phyloP scores from a whole-genome alignment of 2,329 filamentous ascomycete genomes.

The Elsinoe necatrix region DNA sequence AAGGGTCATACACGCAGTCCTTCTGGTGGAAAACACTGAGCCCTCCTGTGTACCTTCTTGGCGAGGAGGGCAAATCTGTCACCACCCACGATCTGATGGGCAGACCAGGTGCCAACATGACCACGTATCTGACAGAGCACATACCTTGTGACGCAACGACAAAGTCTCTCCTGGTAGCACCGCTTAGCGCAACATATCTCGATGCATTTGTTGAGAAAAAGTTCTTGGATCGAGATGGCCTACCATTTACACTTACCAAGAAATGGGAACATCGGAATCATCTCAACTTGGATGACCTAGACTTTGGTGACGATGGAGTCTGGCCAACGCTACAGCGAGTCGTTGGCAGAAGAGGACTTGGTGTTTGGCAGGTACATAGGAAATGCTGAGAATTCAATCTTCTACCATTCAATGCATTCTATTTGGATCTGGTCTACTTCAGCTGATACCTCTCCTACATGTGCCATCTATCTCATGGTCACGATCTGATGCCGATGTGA shows the following conservation, averaged over 20 bases:
- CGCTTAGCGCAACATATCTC: slow-evolving; percentile 61
- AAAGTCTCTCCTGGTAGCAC: slow-evolving; percentile 52
- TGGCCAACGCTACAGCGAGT: slow-evolving; percentile 63
- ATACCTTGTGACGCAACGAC: slow-evolving; percentile 51
- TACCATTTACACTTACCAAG: slow-evolving; percentile 46
- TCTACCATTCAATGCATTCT: too few relatives aligned
- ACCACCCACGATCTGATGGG: slow-evolving; percentile 67
- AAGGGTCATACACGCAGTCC: slow-evolving; percentile 57
- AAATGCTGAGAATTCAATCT: slow-evolving; percentile 26
- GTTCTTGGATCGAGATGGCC: slow-evolving; percentile 8
- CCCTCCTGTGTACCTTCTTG: slow-evolving; percentile 70
- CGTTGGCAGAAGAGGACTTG: slow-evolving; percentile 37
- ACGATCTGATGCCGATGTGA: too few relatives aligned
- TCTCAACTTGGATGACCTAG: slow-evolving; percentile 70
- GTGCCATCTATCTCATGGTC: too few relatives aligned
- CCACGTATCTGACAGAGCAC: slow-evolving; percentile 49
- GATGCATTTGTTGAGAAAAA: slow-evolving; percentile 41
- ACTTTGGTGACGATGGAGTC: slow-evolving; percentile 68
- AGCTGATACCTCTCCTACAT: too few relatives aligned
- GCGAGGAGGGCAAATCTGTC: slow-evolving; percentile 65
- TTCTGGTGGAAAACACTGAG: slow-evolving; percentile 85
- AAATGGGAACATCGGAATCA: slow-evolving; percentile 62
- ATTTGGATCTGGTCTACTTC: too few relatives aligned
- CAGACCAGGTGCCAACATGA: slow-evolving; percentile 51
- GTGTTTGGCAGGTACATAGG: slow-evolving; percentile 36